These are phyloP conservation scores for Aegilops speltoides DNA, from an alignment of 176 grass and related monocot genomes.

Conservation along the genomic window DNA sequence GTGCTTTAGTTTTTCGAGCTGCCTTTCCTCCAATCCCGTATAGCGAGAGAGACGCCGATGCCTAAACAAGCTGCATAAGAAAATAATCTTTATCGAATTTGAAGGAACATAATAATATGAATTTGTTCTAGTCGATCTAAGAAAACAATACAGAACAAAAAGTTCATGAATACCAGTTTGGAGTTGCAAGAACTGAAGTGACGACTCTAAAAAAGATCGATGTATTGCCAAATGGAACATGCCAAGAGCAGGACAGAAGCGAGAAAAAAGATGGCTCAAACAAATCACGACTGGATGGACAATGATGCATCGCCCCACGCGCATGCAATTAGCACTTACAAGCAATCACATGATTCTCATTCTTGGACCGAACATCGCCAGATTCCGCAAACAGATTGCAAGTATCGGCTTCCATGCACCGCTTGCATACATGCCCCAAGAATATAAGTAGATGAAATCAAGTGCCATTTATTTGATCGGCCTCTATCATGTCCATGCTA, in stretches of 20 bases:
- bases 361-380: background rate
- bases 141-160: too few species aligned
- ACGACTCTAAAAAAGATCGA: too few species aligned
- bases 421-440: background rate
- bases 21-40: too few species aligned
- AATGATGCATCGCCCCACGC: background rate
- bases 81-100: background rate
- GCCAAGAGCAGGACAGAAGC: too few species aligned
- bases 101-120: background rate
- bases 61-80: too few species aligned
- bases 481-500: background rate
- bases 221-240: too few species aligned
- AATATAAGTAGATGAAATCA: background rate
- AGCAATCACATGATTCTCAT: conserved; percentile 12
- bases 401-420: conserved; percentile 34
- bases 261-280: conserved; percentile 8
- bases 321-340: conserved; percentile 2
- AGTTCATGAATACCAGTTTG: too few species aligned
- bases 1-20: too few species aligned
- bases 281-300: conserved; percentile 1
- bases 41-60: too few species aligned
- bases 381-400: conserved; percentile 31
- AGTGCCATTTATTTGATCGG: background rate
- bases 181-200: too few species aligned
- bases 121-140: too few species aligned